Evolutionary conservation across 179 eudicot genomes (phyloP).

Genomic region (Silene noctiflora): DNA sequence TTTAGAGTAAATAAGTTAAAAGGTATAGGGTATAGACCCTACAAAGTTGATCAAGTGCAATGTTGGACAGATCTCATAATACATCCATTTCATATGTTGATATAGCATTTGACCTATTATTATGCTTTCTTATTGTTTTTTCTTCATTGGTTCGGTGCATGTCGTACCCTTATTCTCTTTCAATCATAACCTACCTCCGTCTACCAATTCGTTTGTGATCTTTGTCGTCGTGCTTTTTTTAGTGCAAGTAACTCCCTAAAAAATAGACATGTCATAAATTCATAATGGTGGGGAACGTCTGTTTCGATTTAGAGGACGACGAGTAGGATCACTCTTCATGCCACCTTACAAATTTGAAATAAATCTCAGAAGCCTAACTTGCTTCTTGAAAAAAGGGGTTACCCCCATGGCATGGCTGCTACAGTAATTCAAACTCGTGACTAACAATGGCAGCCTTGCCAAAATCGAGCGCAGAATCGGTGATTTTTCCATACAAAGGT

Average conservation of each 20-base stretch:
- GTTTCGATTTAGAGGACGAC: too few species aligned
- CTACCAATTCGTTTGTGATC: constrained; percentile 21
- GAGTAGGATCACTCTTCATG: background rate
- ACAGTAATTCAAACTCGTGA: background rate
- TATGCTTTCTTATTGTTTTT: constrained; percentile 7
- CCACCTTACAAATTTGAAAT: background rate
- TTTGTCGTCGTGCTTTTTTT: constrained; percentile 25
- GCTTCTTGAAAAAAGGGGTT: too few species aligned
- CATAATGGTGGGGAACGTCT: background rate
- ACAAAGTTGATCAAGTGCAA: constrained; percentile 24
- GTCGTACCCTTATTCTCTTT: constrained; percentile 22
- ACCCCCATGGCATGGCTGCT: too few species aligned
- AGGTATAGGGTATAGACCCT: constrained; percentile 10
- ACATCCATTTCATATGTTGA: background rate
- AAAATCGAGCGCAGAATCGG: background rate
- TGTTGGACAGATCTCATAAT: constrained; percentile 16
- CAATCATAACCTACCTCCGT: constrained; percentile 17
- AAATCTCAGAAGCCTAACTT: background rate
- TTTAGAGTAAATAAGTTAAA: constrained; percentile 16
- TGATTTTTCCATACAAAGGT: too few species aligned
- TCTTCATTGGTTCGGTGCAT: constrained; percentile 27
- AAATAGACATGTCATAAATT: background rate
- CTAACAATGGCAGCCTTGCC: background rate
- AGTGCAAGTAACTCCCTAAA: constrained; percentile 12
- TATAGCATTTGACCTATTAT: constrained; percentile 29